These are phyloP conservation scores for Punica granatum DNA, from an alignment of 345 rosid species.

Conservation along the genomic window DNA sequence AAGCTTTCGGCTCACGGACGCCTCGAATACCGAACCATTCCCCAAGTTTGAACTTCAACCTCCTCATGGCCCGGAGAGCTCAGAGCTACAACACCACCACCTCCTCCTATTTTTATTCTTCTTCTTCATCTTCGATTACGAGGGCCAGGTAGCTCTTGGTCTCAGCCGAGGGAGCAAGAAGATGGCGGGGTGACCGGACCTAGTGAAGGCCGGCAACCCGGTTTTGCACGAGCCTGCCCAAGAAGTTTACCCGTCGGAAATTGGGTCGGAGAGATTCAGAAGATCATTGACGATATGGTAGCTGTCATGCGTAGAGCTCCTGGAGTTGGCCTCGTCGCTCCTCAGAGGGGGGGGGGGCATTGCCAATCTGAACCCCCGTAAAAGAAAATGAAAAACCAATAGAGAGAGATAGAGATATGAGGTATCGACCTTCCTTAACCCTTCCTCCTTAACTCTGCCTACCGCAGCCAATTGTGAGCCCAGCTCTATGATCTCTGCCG, in stretches of 20 bases:
- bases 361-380: too few relatives aligned
- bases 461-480: too few relatives aligned
- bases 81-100: too few relatives aligned
- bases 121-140: too few relatives aligned
- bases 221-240: conserved; percentile 76
- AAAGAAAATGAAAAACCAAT: too few relatives aligned
- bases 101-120: too few relatives aligned
- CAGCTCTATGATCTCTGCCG: too few relatives aligned
- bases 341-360: too few relatives aligned
- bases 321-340: conserved; percentile 91
- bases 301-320: conserved; percentile 72
- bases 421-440: too few relatives aligned
- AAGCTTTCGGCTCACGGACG: conserved; percentile 13
- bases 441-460: too few relatives aligned
- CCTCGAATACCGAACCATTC: background rate
- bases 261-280: conserved; percentile 80
- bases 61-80: conserved; percentile 22
- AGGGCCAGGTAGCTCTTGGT: conserved; percentile 88
- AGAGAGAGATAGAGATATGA: too few relatives aligned
- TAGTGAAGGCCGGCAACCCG: conserved; percentile 82
- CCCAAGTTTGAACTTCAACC: conserved; percentile 6
- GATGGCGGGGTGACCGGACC: conserved; percentile 41
- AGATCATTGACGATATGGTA: conserved; percentile 76
- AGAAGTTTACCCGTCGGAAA: conserved; percentile 62
- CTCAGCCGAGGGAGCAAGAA: conserved; percentile 59